A percentile compares a stretch with the other conserved stretches of the same genome.
Conservation (phyloP, 2,329 filamentous ascomycete species). For the Sordariomycetes sp. region DNA sequence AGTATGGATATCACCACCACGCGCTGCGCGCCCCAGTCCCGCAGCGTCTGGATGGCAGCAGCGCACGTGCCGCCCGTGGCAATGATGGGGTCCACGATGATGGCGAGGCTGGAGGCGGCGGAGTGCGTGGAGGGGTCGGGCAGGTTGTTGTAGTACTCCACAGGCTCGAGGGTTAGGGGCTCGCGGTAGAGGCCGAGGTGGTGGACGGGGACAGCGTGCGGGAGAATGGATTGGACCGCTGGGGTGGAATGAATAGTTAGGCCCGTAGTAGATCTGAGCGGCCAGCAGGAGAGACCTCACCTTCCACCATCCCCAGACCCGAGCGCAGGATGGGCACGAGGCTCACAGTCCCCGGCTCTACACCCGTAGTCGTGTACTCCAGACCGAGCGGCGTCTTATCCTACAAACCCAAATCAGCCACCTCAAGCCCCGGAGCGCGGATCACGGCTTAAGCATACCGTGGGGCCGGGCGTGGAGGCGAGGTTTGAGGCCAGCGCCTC, state of each 20-base stretch:
- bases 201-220: constrained; percentile 69
- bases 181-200: constrained; percentile 94
- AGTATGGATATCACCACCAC: constrained; percentile 70
- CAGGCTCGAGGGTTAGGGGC: constrained; percentile 72
- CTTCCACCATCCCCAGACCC: constrained; percentile 83
- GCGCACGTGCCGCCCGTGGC: constrained; percentile 85
- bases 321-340: constrained; percentile 90
- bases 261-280: neutral
- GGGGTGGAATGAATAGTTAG: neutral
- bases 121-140: constrained; percentile 52
- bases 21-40: constrained; percentile 79
- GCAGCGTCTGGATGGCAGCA: constrained; percentile 79
- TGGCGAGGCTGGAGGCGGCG: constrained; percentile 46
- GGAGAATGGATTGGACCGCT: constrained; percentile 65
- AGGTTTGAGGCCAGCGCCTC: constrained; percentile 66
- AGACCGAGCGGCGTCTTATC: constrained; percentile 71
- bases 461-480: constrained; percentile 44
- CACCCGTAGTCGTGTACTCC: constrained; percentile 55
- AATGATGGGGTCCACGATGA: constrained; percentile 85
- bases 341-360: constrained; percentile 58
- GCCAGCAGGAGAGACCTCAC: constrained; percentile 26
- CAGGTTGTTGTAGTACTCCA: constrained; percentile 97
- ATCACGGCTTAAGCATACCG: constrained; percentile 33
- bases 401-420: constrained; percentile 27
- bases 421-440: constrained; percentile 11